A percentile compares a stretch with the other conserved stretches of the same genome.
phyloP scores from a whole-genome alignment of 805 yeast species.

The Saccharomycopsis schoenii region DNA sequence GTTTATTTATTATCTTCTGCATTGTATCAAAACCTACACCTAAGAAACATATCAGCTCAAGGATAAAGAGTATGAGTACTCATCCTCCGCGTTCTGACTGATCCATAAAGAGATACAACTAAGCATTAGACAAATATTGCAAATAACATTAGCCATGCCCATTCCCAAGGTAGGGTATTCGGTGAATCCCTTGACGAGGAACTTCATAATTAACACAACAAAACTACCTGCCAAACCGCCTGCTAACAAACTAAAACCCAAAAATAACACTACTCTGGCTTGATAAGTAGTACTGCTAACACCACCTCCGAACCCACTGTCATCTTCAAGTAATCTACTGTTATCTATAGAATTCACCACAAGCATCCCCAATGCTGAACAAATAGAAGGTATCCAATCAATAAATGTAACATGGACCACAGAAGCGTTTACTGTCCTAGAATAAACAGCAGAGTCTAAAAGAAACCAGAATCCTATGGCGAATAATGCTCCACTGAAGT shows the following conservation, averaged over 20 bases:
- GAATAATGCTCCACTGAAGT: conserved; percentile 65
- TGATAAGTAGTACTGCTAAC: conserved; percentile 68
- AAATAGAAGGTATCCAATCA: conserved; percentile 92
- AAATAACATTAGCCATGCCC: conserved; percentile 84
- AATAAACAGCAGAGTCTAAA: conserved; percentile 80
- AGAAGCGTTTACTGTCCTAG: conserved; percentile 78
- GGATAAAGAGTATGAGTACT: conserved; percentile 85
- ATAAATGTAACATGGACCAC: conserved; percentile 79
- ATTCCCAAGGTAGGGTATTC: conserved; percentile 84
- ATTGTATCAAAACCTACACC: background rate
- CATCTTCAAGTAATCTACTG: conserved; percentile 29
- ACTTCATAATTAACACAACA: conserved; percentile 79
- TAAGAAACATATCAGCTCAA: conserved; percentile 23
- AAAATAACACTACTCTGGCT: conserved; percentile 79
- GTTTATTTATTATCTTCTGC: background rate
- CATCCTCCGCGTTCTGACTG: conserved; percentile 93
- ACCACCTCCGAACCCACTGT: conserved; percentile 29
- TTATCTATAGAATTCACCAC: conserved; percentile 45
- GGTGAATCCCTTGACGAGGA: conserved; percentile 61
- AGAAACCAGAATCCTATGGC: conserved; percentile 86
- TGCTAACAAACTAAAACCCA: conserved; percentile 88
- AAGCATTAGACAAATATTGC: conserved; percentile 70
- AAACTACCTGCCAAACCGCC: conserved; percentile 92
- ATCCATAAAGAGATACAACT: conserved; percentile 89
- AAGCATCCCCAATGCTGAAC: conserved; percentile 84